Evolutionary conservation across 352 stramenopile species (phyloP), one percentile per base, ranked within the genome.

Genomic region (Pythium periplocum): DNA sequence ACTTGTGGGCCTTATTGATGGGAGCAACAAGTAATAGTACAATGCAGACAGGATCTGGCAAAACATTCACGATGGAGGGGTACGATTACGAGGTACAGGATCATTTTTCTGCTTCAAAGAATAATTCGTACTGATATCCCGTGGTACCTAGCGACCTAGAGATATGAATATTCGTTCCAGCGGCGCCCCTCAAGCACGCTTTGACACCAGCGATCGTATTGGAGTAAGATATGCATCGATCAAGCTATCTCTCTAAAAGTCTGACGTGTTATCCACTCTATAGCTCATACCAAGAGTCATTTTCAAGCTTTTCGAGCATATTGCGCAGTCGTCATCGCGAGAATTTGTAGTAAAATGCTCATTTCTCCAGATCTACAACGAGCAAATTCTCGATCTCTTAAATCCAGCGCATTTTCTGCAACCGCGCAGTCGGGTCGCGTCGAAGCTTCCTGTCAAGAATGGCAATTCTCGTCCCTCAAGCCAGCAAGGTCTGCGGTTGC

Each of bases 21-120:
- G 7, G 38, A 12, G 38, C 42, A 10, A 38, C 30, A 10, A 40
- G 5, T 40, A 48, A 11, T 6, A 34, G 17, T 26, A 26, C 17
- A 26, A 10, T 26, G 11, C 40, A 78, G 69, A 83, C 73, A 6
- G 73, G 73, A 6, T 83, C 73, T 0, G 73, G 73, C 26, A 83
- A 83, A 49, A 83, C 73, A n/a, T 83, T 75, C 51, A 80, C 69
- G 6, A 83, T 83, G 73, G 73, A 83, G 45, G 73, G 73, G 26
- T 80, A 75, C 57, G 68, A 83, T 45, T 83, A 83, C 54, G 73
- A 83, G 59, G 73, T 77, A 42, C 33, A 48, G 32, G 1, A 26
- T 26, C 17, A 26, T 26, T 26, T 26, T 26, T 26, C 17, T 26
- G 17, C 17, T 26, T 26, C 17, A 26, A 26, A 0, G 17, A 26